Base-by-base conservation (phyloP, 73 alveolate species). In the Effrenium voratum region DNA sequence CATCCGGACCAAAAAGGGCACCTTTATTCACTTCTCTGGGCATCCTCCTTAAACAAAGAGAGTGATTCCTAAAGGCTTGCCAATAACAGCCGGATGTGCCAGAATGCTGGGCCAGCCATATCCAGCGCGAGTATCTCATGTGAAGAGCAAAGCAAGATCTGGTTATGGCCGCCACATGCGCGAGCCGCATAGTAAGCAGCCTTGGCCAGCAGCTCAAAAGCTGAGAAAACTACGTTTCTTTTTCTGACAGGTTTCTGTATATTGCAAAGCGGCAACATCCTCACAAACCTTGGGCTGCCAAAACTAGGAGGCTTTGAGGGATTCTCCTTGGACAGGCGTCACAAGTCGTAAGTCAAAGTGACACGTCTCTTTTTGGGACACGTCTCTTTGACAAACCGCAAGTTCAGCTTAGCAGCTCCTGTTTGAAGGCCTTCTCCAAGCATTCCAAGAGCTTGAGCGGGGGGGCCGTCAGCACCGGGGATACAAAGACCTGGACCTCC, bases 391-490 rank as follows among this genome's bases (percentile, higher is more conserved):
- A 19, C 63, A 52, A 52, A 52, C 8, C 63, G 0, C 0, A 19
- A 24, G 36, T 77, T 79, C 93, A 38, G 70, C 82, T 83, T 46
- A 43, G 94, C 94, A 86, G 57, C 94, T 86, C 94, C 44, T 41
- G 57, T 38, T 63, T 70, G 75, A 57, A 86, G 94, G 38, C 2
- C 82, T 63, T 49, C n/a, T 86, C 94, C 94, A 86, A 43, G 83
- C 94, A 86, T 40, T 86, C 94, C 83, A 86, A 43, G 19, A 86
- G 83, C 41, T 63, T 82, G 57, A 59, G 38, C 26, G 94, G 94
- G 57, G 94, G 94, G 57, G 57, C 40, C 46, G 94, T 86, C 55
- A 86, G 28, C 49, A 52, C 94, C 1, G 94, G 94, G 40, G 94
- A 38, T n/a, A 86, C 83, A 46, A 86, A 86, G 30, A 86, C 12